phyloP scores from a whole-genome alignment of 768 basidiomycete species.

The Artomyces pyxidatus region DNA sequence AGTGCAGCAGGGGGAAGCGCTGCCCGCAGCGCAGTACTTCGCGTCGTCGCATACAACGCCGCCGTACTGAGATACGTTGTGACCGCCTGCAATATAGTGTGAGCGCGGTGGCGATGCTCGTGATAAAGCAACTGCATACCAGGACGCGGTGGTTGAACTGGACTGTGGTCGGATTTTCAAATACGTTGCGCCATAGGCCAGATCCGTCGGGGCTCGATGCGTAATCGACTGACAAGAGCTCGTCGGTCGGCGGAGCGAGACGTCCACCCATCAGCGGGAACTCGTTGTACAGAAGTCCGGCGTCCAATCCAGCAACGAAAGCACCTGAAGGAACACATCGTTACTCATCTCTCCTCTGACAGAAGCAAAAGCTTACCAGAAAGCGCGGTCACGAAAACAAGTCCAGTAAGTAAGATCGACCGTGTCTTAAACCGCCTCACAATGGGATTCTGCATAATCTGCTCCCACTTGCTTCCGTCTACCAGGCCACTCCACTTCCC shows the following conservation, averaged over 20 bases:
- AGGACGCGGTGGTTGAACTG: constrained; percentile 95
- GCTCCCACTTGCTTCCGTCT: constrained; percentile 31
- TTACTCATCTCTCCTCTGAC: too few relatives aligned
- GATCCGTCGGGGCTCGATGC: constrained; percentile 58
- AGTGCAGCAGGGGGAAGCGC: constrained; percentile 55
- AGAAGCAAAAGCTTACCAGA: constrained; percentile 63
- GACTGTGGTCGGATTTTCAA: constrained; percentile 96
- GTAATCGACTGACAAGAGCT: constrained; percentile 74
- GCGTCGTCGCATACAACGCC: constrained; percentile 52
- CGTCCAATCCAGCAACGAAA: constrained; percentile 96
- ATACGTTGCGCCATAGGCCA: constrained; percentile 89
- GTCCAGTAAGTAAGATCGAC: constrained; percentile 55
- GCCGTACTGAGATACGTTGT: constrained; percentile 72
- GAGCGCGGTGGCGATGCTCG: not conserved
- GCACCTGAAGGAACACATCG: constrained; percentile 57
- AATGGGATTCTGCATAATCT: constrained; percentile 44
- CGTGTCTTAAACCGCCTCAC: constrained; percentile 51
- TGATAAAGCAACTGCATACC: constrained; percentile 36
- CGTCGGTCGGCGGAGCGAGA: constrained; percentile 70
- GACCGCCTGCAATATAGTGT: constrained; percentile 49
- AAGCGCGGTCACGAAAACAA: constrained; percentile 87
- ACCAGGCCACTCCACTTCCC: constrained; percentile 51
- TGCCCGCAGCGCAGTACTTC: constrained; percentile 37
- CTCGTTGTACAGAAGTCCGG: constrained; percentile 95
- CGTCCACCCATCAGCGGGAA: constrained; percentile 95